phyloP scores from a whole-genome alignment of 805 yeast genomes.

The Schwanniomyces pseudopolymorphus region DNA sequence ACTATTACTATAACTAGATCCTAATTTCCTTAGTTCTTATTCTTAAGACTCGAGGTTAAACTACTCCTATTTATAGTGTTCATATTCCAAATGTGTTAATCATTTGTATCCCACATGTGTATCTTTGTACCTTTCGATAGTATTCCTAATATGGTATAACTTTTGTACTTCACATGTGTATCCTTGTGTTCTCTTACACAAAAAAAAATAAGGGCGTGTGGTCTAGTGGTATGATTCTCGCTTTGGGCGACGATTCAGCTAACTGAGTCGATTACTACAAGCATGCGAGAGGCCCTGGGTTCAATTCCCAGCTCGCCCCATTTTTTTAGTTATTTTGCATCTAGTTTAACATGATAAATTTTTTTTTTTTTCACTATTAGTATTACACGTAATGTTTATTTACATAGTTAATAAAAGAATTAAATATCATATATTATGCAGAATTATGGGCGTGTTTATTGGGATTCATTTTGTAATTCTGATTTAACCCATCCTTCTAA shows the following conservation, averaged over 20 bases:
- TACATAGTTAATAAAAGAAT: not conserved
- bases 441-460: not conserved
- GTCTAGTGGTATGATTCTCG: constrained; percentile 40
- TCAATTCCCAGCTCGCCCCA: constrained; percentile 55
- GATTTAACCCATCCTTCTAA: constrained; percentile 97
- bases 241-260: constrained; percentile 24
- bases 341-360: too few species aligned
- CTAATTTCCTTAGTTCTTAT: too few species aligned
- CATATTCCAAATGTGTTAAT: too few species aligned
- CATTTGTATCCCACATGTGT: too few species aligned
- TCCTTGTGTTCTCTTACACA: too few species aligned
- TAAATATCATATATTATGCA: not conserved
- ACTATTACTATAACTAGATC: too few species aligned
- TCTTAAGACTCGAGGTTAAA: too few species aligned
- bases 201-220: constrained; percentile 24
- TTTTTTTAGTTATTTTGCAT: too few species aligned
- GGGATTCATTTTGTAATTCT: constrained; percentile 41
- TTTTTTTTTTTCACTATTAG: not conserved
- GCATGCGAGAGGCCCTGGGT: constrained; percentile 62
- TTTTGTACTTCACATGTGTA: too few species aligned
- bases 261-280: constrained; percentile 15
- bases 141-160: too few species aligned
- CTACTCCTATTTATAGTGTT: too few species aligned
- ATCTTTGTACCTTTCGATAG: too few species aligned
- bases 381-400: not conserved